These are phyloP conservation scores for Coniochaeta sp. DNA, from an alignment of 2,329 filamentous ascomycete species.

Conservation along the genomic window DNA sequence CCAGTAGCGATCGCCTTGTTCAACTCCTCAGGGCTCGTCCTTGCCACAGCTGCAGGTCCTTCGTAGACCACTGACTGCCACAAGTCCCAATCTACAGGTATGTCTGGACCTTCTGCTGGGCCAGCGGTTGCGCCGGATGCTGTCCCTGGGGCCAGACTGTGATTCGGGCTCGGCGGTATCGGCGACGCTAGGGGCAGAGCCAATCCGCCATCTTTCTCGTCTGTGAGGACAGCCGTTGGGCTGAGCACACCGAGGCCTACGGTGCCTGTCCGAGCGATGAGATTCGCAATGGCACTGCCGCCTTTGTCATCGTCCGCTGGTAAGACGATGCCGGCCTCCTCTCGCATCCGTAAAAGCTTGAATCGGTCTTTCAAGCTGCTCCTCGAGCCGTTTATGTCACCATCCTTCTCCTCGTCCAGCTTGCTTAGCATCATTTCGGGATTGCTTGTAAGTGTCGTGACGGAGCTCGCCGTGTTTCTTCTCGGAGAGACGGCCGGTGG, in stretches of 20 bases:
- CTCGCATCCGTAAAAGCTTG: slow-evolving; percentile 67
- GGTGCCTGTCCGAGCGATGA: slow-evolving; percentile 14
- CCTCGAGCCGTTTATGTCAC: slow-evolving; percentile 37
- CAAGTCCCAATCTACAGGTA: slow-evolving; percentile 93
- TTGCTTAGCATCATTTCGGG: slow-evolving; percentile 71
- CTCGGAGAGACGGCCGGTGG: slow-evolving; percentile 45
- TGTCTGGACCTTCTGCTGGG: slow-evolving; percentile 61
- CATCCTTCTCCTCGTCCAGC: slow-evolving; percentile 64
- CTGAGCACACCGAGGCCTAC: slow-evolving; percentile 7
- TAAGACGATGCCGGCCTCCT: slow-evolving; percentile 55
- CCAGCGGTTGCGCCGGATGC: slow-evolving; percentile 74
- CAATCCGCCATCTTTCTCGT: slow-evolving; percentile 17
- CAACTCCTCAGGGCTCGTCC: slow-evolving; percentile 82
- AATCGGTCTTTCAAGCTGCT: slow-evolving; percentile 72
- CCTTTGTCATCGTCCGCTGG: slow-evolving; percentile 46
- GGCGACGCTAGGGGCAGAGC: slow-evolving; percentile 32
- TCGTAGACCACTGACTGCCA: slow-evolving; percentile 97
- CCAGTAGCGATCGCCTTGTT: slow-evolving; percentile 87
- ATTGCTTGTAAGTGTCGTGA: slow-evolving; percentile 72
- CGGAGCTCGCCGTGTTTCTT: slow-evolving; percentile 73
- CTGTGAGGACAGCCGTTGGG: slow-evolving; percentile 5
- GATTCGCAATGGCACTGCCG: slow-evolving; percentile 24
- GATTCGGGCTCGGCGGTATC: slow-evolving; percentile 58
- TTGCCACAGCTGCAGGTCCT: slow-evolving; percentile 79
- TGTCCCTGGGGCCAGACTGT: slow-evolving; percentile 73